phyloP scores from a whole-genome alignment of 73 alveolate genomes.

The Paraurostyla sp. region DNA sequence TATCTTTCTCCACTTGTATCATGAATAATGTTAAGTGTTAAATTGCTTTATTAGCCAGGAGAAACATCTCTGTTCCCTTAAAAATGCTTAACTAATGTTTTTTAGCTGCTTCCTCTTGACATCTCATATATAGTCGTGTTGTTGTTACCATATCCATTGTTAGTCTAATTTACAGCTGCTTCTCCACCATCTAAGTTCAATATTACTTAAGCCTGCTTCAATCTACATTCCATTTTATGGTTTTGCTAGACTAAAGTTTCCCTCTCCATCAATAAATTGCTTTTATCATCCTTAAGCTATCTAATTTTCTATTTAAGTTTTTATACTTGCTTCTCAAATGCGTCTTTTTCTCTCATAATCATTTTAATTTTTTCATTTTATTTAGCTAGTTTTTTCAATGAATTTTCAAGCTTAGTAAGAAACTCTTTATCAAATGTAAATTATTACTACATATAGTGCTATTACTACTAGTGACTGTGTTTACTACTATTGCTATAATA shows the following conservation, averaged over 20 bases:
- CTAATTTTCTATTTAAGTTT: constrained; percentile 1
- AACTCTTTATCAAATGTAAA: constrained; percentile 31
- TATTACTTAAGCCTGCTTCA: constrained; percentile 41
- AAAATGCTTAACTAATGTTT: not conserved
- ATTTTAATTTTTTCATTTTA: constrained; percentile 10
- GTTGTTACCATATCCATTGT: not conserved
- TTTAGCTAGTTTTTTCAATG: constrained; percentile 9
- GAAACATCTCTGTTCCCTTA: not conserved
- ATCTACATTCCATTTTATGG: constrained; percentile 14
- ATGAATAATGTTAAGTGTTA: not conserved
- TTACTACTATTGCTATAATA: not conserved
- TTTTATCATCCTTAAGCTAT: constrained; percentile 2
- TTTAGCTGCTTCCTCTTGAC: not conserved
- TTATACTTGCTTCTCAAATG: not conserved
- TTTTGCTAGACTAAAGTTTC: not conserved
- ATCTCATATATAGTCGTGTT: constrained; percentile 13
- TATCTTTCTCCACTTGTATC: not conserved
- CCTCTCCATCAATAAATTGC: not conserved
- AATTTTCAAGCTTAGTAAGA: not conserved
- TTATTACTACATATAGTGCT: no score
- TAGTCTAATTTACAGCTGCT: not conserved
- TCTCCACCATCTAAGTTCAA: constrained; percentile 5
- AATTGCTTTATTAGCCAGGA: not conserved
- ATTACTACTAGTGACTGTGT: not conserved
- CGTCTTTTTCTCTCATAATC: constrained; percentile 30